Evolutionary conservation across 495 filamentous ascomycete species (phyloP), one percentile per base, ranked within the genome.

Genomic region (Hamigera avellanea): DNA sequence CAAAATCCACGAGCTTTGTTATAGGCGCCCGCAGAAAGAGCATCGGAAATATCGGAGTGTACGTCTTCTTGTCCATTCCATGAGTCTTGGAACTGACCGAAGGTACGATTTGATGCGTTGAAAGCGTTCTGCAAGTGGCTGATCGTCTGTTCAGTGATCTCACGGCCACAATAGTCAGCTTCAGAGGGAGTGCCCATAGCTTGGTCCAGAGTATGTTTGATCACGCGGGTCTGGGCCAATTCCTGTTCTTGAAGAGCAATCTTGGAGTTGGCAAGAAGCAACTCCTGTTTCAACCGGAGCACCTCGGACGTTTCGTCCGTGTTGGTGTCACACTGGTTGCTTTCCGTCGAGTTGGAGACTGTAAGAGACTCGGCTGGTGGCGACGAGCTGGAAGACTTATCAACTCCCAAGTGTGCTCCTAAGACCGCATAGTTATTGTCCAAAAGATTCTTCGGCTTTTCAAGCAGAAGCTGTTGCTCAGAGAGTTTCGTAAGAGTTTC

Each of bases 181-280:
- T 75, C 73, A 19, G 73, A 72, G 8, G 75, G 61, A 40, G 75
- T 67, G 8, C 77, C 80, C 38, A 86, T 67, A 37, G 75, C 74
- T 50, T 85, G 76, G 37, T 86, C 80, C 32, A 86, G 43, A 10
- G 80, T 86, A 49, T 84, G 79, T 52, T 80, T 82, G 32, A 76
- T 77, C 49, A 76, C 75, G 29, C 85, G 83, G 8, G 69, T 81
- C 40, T 89, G 81, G 17, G 80, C 70, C 37, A 95, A 71, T 56
- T 95, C 86, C 39, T 87, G 75, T 42, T 86, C 84, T 57, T 94
- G 81, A 13, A 76, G 69, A 37, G 76, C 80, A 54, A 98, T 87
- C 43, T 78, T 81, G 46, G 72, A 76, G 44, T 83, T 81, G 15
- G 87, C 86, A 43, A 72, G 76, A 37, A 81, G 75, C 10, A 98